Conservation (phyloP, 1,139 yeast species). For the Yamadazyma sp. region DNA sequence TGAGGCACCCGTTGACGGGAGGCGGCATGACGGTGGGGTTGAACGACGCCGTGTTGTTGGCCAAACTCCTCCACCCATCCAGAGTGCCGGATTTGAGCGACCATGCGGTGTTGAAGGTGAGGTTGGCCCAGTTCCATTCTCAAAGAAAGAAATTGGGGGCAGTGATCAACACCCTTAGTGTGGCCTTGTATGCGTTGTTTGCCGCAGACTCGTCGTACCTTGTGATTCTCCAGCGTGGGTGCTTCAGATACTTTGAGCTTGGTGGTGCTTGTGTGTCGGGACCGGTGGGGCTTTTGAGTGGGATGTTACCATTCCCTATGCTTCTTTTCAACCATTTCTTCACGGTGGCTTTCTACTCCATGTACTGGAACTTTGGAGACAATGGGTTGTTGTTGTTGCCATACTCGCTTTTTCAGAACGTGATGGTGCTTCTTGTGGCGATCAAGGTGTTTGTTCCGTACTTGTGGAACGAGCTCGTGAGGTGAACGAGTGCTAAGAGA, state of each 20-base stretch:
- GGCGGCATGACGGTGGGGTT: slow-evolving; percentile 99
- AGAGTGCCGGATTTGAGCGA: slow-evolving; percentile 61
- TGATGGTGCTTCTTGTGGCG: slow-evolving; percentile 73
- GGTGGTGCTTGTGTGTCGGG: slow-evolving; percentile 81
- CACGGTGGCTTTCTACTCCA: slow-evolving; percentile 83
- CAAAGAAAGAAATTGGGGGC: slow-evolving; percentile 77
- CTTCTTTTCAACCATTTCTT: slow-evolving; percentile 81
- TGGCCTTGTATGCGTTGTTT: slow-evolving; percentile 85
- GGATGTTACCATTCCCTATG: slow-evolving; percentile 74
- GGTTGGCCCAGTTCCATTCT: slow-evolving; percentile 66
- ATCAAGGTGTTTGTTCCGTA: slow-evolving; percentile 77
- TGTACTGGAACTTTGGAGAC: slow-evolving; percentile 64
- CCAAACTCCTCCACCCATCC: slow-evolving; percentile 57
- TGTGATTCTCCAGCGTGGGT: slow-evolving; percentile 76
- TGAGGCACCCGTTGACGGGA: slow-evolving; percentile 98
- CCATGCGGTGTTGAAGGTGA: slow-evolving; percentile 52
- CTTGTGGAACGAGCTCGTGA: slow-evolving; percentile 50
- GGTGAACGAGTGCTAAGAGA: neutral
- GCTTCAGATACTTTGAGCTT: slow-evolving; percentile 77
- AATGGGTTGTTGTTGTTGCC: slow-evolving; percentile 73
- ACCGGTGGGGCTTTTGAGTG: slow-evolving; percentile 84
- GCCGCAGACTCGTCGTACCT: slow-evolving; percentile 78
- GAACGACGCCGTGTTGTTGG: slow-evolving; percentile 75
- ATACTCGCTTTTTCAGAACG: slow-evolving; percentile 66
- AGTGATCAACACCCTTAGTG: slow-evolving; percentile 85